A percentile compares a stretch with the other conserved stretches of the same genome.
Conservation (phyloP, 202 grass and related monocot species). For the Alloteropsis angusta region DNA sequence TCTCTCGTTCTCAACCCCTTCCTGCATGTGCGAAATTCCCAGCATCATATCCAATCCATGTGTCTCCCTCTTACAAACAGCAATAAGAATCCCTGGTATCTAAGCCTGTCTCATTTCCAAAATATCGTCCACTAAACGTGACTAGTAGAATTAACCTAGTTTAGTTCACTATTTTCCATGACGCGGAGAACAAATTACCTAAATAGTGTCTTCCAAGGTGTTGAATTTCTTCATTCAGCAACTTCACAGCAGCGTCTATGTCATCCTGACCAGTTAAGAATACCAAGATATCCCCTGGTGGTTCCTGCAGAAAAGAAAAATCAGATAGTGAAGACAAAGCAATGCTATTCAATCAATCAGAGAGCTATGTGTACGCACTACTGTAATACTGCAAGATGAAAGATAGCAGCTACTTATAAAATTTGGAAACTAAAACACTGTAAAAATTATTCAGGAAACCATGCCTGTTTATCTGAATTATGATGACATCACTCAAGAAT, state of each 20-base stretch:
- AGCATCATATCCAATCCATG: neutral
- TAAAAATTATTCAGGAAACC: neutral
- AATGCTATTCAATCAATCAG: neutral
- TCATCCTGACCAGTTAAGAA: slow-evolving; percentile 97
- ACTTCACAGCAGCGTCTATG: slow-evolving; percentile 69
- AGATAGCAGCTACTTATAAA: slow-evolving; percentile 10
- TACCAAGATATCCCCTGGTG: slow-evolving; percentile 84
- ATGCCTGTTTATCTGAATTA: neutral
- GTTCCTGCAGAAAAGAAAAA: slow-evolving; percentile 39
- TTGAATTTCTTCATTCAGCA: slow-evolving; percentile 68
- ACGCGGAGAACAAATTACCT: slow-evolving; percentile 28
- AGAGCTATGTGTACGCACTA: neutral
- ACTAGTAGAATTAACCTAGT: neutral
- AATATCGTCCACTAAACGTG: neutral
- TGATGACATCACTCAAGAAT: neutral
- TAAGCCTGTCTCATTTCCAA: neutral
- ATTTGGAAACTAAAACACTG: neutral
- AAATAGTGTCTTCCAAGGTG: slow-evolving; percentile 39
- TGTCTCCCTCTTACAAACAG: neutral
- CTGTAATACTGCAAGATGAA: neutral
- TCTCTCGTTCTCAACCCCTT: neutral
- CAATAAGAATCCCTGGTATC: neutral
- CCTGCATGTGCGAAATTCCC: neutral
- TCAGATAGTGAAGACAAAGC: neutral
- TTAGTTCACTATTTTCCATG: neutral